Conservation (phyloP, 805 yeast species). For the Candida andamanensis region DNA sequence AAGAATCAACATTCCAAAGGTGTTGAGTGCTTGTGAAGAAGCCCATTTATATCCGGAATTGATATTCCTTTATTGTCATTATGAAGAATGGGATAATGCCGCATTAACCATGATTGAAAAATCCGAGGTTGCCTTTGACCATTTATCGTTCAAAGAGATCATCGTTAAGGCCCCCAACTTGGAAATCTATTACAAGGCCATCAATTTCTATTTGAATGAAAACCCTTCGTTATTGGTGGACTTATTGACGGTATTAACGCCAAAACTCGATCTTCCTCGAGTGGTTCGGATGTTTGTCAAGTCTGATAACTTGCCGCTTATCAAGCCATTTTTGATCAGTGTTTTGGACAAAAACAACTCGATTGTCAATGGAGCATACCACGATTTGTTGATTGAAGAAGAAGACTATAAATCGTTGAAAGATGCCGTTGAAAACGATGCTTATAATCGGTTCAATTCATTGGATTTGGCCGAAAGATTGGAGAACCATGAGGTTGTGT, state of each 20-base stretch:
- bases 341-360: constrained; percentile 87
- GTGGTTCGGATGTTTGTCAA: constrained; percentile 92
- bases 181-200: constrained; percentile 96
- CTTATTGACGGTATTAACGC: constrained; percentile 73
- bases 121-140: constrained; percentile 90
- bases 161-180: constrained; percentile 91
- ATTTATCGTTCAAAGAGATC: constrained; percentile 88
- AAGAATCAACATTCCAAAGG: constrained; percentile 95
- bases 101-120: constrained; percentile 94
- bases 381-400: constrained; percentile 91
- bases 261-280: constrained; percentile 90
- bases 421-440: constrained; percentile 69
- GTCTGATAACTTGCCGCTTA: constrained; percentile 92
- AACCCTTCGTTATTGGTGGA: constrained; percentile 90
- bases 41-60: constrained; percentile 96
- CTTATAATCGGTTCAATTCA: constrained; percentile 87
- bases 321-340: constrained; percentile 89
- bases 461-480: constrained; percentile 87
- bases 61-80: constrained; percentile 93
- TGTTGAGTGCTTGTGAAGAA: constrained; percentile 84
- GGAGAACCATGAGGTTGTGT: constrained; percentile 84
- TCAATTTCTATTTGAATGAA: constrained; percentile 87
- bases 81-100: constrained; percentile 99
- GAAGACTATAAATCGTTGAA: constrained; percentile 89
- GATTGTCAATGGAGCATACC: constrained; percentile 91